These are phyloP conservation scores for Pezicula carpinea DNA, from an alignment of 2,329 filamentous ascomycete genomes.

Conservation along the genomic window DNA sequence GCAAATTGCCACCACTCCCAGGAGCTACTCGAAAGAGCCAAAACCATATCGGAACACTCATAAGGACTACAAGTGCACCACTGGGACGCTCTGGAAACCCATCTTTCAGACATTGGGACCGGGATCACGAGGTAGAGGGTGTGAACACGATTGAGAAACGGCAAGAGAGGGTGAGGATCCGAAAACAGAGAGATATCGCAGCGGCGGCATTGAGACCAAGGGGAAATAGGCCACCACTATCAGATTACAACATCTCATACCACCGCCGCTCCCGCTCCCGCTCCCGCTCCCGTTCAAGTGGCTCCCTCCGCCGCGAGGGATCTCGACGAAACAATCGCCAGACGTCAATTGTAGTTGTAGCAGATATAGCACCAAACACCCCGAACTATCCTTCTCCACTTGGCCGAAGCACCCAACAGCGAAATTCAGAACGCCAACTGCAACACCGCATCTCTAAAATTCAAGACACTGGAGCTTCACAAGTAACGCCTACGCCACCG, in stretches of 20 bases:
- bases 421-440: not conserved
- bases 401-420: not conserved
- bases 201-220: not conserved
- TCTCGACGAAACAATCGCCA: no score
- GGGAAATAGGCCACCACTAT: not conserved
- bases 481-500: not conserved
- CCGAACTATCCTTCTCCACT: not conserved
- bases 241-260: not conserved
- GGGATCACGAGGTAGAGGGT: conserved; percentile 1
- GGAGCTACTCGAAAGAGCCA: no score
- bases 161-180: conserved; percentile 18
- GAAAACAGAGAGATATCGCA: conserved; percentile 22
- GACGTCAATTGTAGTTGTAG: no score
- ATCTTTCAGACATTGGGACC: not conserved
- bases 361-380: not conserved
- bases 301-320: not conserved
- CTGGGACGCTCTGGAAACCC: not conserved
- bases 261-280: not conserved
- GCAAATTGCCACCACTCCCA: no score
- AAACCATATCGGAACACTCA: no score
- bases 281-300: not conserved
- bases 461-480: not conserved
- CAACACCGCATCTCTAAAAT: not conserved
- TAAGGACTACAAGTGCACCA: no score
- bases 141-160: conserved; percentile 7